Conservation (phyloP, 2,329 filamentous ascomycete species). For the Onygena corvina region DNA sequence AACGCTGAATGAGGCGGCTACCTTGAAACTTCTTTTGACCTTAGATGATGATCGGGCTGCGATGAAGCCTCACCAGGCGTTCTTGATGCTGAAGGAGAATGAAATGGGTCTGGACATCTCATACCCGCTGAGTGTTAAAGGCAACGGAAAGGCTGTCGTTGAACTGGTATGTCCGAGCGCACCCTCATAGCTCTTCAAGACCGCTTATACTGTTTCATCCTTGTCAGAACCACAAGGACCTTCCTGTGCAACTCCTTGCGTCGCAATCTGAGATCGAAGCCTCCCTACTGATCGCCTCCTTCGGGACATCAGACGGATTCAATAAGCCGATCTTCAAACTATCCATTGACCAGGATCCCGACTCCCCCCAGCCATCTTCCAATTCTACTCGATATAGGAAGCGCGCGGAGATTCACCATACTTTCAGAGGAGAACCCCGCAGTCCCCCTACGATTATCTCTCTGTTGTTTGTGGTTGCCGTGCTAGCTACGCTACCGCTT, state of each 20-base stretch:
- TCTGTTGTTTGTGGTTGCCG: conserved; percentile 60
- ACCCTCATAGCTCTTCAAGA: neutral
- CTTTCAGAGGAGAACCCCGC: conserved; percentile 67
- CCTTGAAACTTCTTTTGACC: conserved; percentile 70
- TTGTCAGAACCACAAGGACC: conserved; percentile 68
- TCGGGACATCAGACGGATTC: conserved; percentile 60
- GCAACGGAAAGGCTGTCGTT: conserved; percentile 72
- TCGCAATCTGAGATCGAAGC: conserved; percentile 58
- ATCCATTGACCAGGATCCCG: conserved; percentile 51
- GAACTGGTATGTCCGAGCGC: conserved; percentile 57
- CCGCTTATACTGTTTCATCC: neutral
- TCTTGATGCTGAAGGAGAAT: conserved; percentile 67
- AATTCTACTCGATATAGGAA: conserved; percentile 74
- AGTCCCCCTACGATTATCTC: conserved; percentile 73
- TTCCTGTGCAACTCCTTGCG: conserved; percentile 68
- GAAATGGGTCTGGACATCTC: conserved; percentile 71
- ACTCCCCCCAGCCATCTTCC: conserved; percentile 46
- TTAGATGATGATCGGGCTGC: conserved; percentile 64
- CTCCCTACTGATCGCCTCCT: conserved; percentile 75
- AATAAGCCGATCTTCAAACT: conserved; percentile 62
- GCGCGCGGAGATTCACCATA: conserved; percentile 75
- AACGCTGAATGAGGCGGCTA: conserved; percentile 54
- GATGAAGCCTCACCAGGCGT: conserved; percentile 87
- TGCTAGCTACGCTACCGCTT: conserved; percentile 60
- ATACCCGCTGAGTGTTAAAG: conserved; percentile 72